Evolutionary conservation across 2,329 filamentous ascomycete genomes (phyloP).

Genomic region (Dryadomyces quercus-mongolicae): DNA sequence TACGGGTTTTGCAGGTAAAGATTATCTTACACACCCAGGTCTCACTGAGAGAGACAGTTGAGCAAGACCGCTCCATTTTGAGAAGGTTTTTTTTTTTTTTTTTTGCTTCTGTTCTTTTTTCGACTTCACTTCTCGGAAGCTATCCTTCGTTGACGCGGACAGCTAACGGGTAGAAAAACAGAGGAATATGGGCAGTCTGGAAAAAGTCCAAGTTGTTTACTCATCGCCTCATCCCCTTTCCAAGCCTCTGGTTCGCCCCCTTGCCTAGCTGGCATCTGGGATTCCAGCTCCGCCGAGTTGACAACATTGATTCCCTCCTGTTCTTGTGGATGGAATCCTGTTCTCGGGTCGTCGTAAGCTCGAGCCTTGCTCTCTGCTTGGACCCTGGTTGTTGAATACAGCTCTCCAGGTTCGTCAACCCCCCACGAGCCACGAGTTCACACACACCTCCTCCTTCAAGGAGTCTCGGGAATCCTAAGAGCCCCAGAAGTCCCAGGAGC

Average conservation of each 20-base stretch:
- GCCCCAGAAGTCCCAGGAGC: not conserved
- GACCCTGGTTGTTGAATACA: not conserved
- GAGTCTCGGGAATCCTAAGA: too few species aligned
- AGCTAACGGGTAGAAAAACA: too few species aligned
- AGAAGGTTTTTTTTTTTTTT: too few species aligned
- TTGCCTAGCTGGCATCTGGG: not conserved
- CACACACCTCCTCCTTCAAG: not conserved
- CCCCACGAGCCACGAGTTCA: not conserved
- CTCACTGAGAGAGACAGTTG: too few species aligned
- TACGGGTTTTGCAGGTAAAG: too few species aligned
- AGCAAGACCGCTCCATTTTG: too few species aligned
- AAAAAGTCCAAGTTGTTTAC: not conserved
- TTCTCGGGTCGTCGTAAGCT: not conserved
- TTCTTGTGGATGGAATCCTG: too few species aligned
- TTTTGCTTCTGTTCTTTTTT: too few species aligned
- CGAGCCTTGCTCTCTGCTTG: not conserved
- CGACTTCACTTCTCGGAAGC: too few species aligned
- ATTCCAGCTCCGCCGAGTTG: not conserved
- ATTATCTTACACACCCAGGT: too few species aligned
- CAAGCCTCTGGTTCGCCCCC: not conserved
- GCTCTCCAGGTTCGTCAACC: not conserved
- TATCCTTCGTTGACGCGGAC: too few species aligned
- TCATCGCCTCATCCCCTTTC: not conserved
- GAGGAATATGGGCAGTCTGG: too few species aligned
- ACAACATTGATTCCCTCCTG: not conserved